These are phyloP conservation scores for Fusarium napiforme DNA, from an alignment of 2,329 filamentous ascomycete species.

Conservation along the genomic window DNA sequence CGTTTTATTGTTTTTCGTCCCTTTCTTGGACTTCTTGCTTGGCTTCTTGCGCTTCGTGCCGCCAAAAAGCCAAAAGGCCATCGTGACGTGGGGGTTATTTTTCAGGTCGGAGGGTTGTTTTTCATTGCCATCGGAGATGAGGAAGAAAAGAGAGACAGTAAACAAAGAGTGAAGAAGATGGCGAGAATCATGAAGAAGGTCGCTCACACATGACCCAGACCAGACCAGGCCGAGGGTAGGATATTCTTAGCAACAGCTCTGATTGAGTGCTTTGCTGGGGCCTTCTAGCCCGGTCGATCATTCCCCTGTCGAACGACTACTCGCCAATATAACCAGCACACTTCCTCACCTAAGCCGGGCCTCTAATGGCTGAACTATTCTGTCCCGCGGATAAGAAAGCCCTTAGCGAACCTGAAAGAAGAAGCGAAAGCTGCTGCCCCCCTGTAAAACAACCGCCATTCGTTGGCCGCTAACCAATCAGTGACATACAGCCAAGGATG, in stretches of 20 bases:
- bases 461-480: slow-evolving; percentile 24
- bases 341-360: too few relatives aligned
- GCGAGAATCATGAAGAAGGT: slow-evolving; percentile 24
- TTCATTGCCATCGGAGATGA: neutral
- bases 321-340: neutral
- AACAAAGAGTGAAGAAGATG: slow-evolving; percentile 11
- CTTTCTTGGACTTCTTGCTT: slow-evolving; percentile 13
- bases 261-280: slow-evolving; percentile 16
- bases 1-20: neutral
- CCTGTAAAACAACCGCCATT: slow-evolving; percentile 29
- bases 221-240: slow-evolving; percentile 11
- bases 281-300: slow-evolving; percentile 14
- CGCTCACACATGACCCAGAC: slow-evolving; percentile 18
- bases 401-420: slow-evolving; percentile 25
- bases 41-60: neutral
- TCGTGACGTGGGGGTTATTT: neutral
- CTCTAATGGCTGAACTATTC: neutral
- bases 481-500: slow-evolving; percentile 13
- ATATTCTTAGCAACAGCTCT: slow-evolving; percentile 38
- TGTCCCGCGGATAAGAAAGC: neutral
- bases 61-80: slow-evolving; percentile 4
- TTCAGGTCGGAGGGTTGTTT: neutral
- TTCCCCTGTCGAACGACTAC: slow-evolving; percentile 24
- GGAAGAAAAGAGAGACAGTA: neutral
- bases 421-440: slow-evolving; percentile 13